These are phyloP conservation scores for Astraeus odoratus DNA, from an alignment of 768 basidiomycete species.

Conservation along the genomic window DNA sequence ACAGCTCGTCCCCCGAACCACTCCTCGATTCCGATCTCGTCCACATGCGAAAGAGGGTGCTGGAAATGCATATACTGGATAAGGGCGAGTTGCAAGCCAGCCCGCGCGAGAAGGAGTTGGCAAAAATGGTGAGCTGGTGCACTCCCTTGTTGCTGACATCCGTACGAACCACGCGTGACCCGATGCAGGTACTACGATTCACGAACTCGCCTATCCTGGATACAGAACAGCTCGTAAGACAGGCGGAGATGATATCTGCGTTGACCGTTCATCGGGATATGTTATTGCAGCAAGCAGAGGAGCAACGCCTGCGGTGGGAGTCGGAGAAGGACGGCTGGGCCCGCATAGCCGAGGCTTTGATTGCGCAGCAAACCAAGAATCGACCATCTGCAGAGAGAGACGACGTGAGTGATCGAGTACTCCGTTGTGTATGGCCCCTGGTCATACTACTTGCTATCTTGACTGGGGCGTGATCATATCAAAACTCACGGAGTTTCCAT, in stretches of 20 bases:
- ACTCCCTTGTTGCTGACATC: slow-evolving; percentile 2
- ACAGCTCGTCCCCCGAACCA: slow-evolving; percentile 28
- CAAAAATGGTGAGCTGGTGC: slow-evolving; percentile 45
- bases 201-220: slow-evolving; percentile 34
- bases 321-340: slow-evolving; percentile 61
- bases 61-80: slow-evolving; percentile 34
- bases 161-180: slow-evolving; percentile 3
- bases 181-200: slow-evolving; percentile 40
- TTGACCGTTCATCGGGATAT: slow-evolving; percentile 55
- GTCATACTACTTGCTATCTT: neutral
- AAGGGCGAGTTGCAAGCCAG: slow-evolving; percentile 18
- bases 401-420: slow-evolving; percentile 33
- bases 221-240: slow-evolving; percentile 44
- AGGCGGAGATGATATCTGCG: slow-evolving; percentile 55
- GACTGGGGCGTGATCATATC: too few relatives aligned
- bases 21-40: slow-evolving; percentile 43
- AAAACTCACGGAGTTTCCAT: too few relatives aligned
- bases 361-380: slow-evolving; percentile 40
- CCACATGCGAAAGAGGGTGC: slow-evolving; percentile 40
- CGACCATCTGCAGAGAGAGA: slow-evolving; percentile 30
- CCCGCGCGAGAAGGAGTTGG: slow-evolving; percentile 43
- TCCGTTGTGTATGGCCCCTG: neutral
- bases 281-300: slow-evolving; percentile 43
- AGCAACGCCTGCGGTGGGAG: slow-evolving; percentile 55
- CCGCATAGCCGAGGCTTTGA: slow-evolving; percentile 59